Percentiles rank a stretch among this genome's conserved stretches.
Evolutionary conservation across 495 filamentous ascomycete species (phyloP).

Genomic region (Polyplosphaeria fusca): DNA sequence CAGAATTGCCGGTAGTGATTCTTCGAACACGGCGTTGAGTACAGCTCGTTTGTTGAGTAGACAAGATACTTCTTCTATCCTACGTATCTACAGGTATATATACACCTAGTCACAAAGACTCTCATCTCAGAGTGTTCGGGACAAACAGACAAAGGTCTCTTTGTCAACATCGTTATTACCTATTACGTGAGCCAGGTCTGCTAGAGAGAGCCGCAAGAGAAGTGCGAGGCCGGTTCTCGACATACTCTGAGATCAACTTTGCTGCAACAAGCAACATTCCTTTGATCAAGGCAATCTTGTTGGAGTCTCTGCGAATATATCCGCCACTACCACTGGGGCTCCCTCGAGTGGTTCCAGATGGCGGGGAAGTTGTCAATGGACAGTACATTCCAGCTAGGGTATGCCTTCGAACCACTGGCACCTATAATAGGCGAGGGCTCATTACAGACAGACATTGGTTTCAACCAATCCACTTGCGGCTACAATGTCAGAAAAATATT

Average conservation of each 20-base stretch:
- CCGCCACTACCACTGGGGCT: conserved; percentile 13
- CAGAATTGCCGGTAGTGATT: too few species aligned
- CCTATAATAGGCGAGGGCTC: neutral
- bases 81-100: neutral
- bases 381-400: neutral
- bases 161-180: conserved; percentile 1
- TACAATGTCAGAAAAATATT: neutral
- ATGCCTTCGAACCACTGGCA: neutral
- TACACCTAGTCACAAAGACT: neutral
- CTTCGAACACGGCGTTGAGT: too few species aligned
- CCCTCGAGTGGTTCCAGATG: neutral
- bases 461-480: neutral
- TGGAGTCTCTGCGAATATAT: conserved; percentile 17
- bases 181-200: conserved; percentile 3
- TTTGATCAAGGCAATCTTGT: conserved; percentile 8
- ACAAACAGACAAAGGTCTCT: conserved; percentile 11
- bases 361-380: neutral
- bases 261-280: neutral
- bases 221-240: conserved; percentile 9
- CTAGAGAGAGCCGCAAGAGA: conserved; percentile 3
- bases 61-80: too few species aligned
- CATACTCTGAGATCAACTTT: conserved; percentile 3
- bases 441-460: neutral
- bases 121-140: conserved; percentile 17
- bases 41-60: too few species aligned